Percentiles rank a stretch among this genome's conserved stretches.
Evolutionary conservation across 2,329 filamentous ascomycete species (phyloP).

Genomic region (Penicillium palitans): DNA sequence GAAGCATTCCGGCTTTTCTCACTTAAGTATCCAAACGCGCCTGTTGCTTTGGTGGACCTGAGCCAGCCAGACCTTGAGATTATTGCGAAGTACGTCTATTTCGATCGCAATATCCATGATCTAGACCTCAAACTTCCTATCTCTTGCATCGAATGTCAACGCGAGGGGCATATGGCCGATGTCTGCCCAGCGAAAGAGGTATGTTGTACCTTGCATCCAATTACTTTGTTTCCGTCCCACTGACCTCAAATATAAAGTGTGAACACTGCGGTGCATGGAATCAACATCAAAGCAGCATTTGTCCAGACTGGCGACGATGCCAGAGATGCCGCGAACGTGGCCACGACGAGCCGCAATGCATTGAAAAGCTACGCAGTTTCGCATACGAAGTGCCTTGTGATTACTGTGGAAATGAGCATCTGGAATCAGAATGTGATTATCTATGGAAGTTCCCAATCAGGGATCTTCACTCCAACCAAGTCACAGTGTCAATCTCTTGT

Average conservation of each 20-base stretch:
- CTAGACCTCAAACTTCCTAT: constrained; percentile 45
- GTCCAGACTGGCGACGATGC: constrained; percentile 45
- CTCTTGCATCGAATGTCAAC: constrained; percentile 45
- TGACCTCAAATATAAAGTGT: constrained; percentile 33
- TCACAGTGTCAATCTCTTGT: constrained; percentile 48
- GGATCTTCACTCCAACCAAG: constrained; percentile 27
- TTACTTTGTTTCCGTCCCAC: neutral
- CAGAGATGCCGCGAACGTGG: constrained; percentile 64
- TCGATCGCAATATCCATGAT: constrained; percentile 38
- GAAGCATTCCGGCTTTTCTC: constrained; percentile 36
- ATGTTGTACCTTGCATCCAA: constrained; percentile 7
- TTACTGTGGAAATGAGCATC: constrained; percentile 60
- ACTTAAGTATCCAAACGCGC: constrained; percentile 37
- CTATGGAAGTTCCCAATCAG: constrained; percentile 54
- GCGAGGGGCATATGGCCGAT: constrained; percentile 45
- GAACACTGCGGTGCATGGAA: constrained; percentile 46
- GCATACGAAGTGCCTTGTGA: constrained; percentile 58
- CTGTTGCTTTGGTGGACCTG: constrained; percentile 41
- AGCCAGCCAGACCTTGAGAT: constrained; percentile 40
- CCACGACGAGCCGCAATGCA: constrained; percentile 55
- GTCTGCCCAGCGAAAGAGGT: constrained; percentile 48
- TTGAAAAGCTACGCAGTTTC: constrained; percentile 60
- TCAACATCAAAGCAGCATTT: constrained; percentile 42
- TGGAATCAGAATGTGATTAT: constrained; percentile 60
- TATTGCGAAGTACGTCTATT: constrained; percentile 44